phyloP scores from a whole-genome alignment of 257 asterid genomes.

The Ligustrum vulgare region DNA sequence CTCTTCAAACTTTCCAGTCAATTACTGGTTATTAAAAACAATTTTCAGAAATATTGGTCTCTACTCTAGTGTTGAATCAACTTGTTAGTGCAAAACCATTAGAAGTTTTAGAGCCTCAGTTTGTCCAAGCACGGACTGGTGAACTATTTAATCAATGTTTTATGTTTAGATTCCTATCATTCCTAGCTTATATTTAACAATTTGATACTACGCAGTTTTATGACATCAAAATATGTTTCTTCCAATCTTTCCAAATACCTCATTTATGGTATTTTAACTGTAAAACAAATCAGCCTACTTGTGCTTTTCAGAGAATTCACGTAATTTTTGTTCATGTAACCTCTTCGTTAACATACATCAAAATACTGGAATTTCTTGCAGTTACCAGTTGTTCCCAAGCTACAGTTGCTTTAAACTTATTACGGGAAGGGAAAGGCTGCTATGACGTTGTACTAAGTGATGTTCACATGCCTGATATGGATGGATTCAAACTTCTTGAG shows the following conservation, averaged over 20 bases:
- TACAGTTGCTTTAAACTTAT: conserved; percentile 57
- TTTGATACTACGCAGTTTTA: background rate
- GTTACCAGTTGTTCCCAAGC: conserved; percentile 81
- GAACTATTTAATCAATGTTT: background rate
- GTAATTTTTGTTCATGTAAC: background rate
- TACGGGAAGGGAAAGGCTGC: conserved; percentile 75
- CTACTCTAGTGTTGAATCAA: background rate
- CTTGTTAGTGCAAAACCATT: background rate
- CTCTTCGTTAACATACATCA: conserved; percentile 12
- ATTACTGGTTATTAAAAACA: background rate
- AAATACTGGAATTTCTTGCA: conserved; percentile 40
- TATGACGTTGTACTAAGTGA: conserved; percentile 85
- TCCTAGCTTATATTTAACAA: background rate
- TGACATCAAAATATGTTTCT: conserved; percentile 1
- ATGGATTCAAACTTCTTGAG: conserved; percentile 92
- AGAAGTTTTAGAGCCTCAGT: background rate
- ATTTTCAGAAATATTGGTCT: background rate
- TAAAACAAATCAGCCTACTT: background rate
- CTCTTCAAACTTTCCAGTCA: background rate
- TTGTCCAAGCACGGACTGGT: background rate
- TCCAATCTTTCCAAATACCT: conserved; percentile 13
- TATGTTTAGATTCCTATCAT: background rate
- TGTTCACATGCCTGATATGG: conserved; percentile 98
- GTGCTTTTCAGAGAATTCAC: background rate
- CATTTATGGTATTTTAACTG: background rate